Conservation (phyloP, 106 monocot genomes). For the Hemerocallis citrina region DNA sequence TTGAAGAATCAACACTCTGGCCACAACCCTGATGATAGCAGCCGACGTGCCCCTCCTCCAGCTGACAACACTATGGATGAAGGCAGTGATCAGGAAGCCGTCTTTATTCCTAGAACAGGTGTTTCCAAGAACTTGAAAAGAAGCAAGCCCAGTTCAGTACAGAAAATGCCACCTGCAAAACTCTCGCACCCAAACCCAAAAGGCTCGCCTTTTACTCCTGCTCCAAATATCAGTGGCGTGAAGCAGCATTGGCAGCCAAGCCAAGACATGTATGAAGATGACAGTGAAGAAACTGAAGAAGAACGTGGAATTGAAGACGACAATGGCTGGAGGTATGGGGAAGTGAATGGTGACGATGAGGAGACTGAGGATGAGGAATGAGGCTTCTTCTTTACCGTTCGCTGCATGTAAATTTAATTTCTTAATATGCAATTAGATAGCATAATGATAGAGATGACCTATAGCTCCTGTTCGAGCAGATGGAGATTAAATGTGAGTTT, state of each 20-base stretch:
- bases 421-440: not conserved
- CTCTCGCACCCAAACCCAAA: constrained; percentile 8
- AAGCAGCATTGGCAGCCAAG: constrained; percentile 16
- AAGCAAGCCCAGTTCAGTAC: constrained; percentile 12
- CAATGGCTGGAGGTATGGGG: constrained; percentile 24
- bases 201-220: constrained; percentile 1
- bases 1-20: constrained; percentile 51
- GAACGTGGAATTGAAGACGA: constrained; percentile 29
- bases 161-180: constrained; percentile 21
- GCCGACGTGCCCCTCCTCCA: not conserved
- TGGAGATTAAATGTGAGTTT: no score
- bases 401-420: not conserved
- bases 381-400: not conserved
- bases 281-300: constrained; percentile 65
- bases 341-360: constrained; percentile 42
- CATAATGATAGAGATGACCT: not conserved
- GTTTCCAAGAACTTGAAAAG: constrained; percentile 16
- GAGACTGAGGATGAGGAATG: constrained; percentile 66
- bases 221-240: not conserved
- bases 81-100: constrained; percentile 17
- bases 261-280: constrained; percentile 25
- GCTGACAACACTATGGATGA: constrained; percentile 17
- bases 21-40: constrained; percentile 17
- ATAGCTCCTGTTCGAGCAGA: no score
- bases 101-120: constrained; percentile 18